Evolutionary conservation across 306 rosid genomes (phyloP).

Genomic region (Fragaria iinumae): DNA sequence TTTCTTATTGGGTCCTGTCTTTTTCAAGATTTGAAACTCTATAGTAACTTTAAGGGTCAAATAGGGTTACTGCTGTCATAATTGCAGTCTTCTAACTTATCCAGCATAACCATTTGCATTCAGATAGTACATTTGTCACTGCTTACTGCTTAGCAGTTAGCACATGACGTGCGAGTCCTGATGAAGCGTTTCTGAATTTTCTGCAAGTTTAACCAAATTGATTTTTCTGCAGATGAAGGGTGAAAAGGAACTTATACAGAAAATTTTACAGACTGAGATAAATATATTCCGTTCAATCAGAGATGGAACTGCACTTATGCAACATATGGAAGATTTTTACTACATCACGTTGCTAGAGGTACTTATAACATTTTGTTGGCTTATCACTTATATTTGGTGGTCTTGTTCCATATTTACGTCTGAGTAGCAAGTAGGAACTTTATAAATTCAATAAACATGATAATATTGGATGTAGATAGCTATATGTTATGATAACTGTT

Average conservation of each 20-base stretch:
- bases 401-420: background rate
- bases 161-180: background rate
- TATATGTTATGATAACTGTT: background rate
- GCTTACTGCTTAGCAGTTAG: background rate
- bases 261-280: conserved; percentile 83
- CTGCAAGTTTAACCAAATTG: conserved; percentile 9
- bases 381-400: background rate
- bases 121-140: background rate
- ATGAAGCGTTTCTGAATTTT: conserved; percentile 3
- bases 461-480: background rate
- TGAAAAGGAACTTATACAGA: conserved; percentile 85
- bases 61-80: background rate
- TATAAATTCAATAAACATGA: background rate
- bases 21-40: background rate
- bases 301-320: conserved; percentile 95
- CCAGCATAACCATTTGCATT: background rate
- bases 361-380: conserved; percentile 8
- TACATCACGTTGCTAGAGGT: conserved; percentile 89
- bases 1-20: background rate
- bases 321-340: conserved; percentile 99
- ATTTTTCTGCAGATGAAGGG: conserved; percentile 74
- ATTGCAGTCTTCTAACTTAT: background rate
- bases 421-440: background rate
- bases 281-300: conserved; percentile 86
- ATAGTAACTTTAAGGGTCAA: background rate